Percentiles rank a stretch among this genome's conserved stretches.
Evolutionary conservation across 2,329 filamentous ascomycete species (phyloP).

Genomic region (Stromatinia cepivora): DNA sequence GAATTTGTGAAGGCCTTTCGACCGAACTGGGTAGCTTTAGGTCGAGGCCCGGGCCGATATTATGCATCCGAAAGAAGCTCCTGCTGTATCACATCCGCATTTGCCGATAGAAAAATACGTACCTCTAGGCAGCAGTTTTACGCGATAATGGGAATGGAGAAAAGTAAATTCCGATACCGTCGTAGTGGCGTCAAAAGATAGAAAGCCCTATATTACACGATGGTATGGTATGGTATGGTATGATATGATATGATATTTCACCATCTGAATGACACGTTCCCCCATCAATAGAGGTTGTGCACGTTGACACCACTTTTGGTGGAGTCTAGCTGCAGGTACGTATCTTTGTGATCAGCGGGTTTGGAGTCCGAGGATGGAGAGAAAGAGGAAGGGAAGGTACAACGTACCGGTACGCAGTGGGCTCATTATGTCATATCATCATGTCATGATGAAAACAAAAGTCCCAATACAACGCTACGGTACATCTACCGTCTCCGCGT

Average conservation of each 20-base stretch:
- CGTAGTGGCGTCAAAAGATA: background rate
- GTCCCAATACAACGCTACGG: background rate
- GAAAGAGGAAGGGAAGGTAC: no score
- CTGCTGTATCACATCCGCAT: conserved; percentile 1
- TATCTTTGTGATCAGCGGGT: background rate
- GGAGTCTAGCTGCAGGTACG: conserved; percentile 16
- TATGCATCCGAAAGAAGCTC: background rate
- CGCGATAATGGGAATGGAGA: background rate
- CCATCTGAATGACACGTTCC: background rate
- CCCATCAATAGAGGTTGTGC: conserved; percentile 10
- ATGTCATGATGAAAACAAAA: background rate
- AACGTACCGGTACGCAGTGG: background rate
- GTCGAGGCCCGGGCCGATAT: background rate
- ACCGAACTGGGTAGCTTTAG: background rate
- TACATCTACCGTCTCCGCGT: conserved; percentile 5
- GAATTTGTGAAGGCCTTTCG: background rate
- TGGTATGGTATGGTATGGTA: background rate
- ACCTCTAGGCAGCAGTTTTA: background rate
- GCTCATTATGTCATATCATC: background rate
- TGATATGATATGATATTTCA: background rate
- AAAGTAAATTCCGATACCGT: background rate
- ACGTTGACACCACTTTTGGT: conserved; percentile 8
- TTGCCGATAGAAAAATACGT: background rate
- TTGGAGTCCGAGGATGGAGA: background rate
- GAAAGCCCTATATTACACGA: conserved; percentile 8